These are phyloP conservation scores for Botrytis deweyae DNA, from an alignment of 2,329 filamentous ascomycete genomes.

Conservation along the genomic window DNA sequence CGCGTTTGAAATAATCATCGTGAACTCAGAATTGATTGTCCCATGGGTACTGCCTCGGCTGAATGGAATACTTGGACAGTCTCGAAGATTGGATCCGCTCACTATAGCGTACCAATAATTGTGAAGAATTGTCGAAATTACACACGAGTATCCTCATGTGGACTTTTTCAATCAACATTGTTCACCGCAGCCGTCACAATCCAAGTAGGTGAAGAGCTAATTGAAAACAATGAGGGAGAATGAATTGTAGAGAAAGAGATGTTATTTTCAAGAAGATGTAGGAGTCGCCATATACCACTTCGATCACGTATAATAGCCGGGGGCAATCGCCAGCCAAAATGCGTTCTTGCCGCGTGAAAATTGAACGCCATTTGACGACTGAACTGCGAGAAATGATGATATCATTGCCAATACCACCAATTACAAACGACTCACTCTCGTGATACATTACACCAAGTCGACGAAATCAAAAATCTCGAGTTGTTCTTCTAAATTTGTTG, in stretches of 20 bases:
- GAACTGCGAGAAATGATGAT: neutral
- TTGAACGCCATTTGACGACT: neutral
- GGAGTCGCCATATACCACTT: neutral
- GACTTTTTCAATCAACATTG: neutral
- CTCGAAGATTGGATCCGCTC: neutral
- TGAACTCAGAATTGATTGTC: neutral
- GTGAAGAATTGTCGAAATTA: neutral
- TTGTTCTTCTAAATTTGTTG: neutral
- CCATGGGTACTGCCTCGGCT: neutral
- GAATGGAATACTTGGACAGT: neutral
- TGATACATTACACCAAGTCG: neutral
- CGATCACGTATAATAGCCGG: neutral
- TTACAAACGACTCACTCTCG: neutral
- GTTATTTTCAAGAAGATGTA: neutral
- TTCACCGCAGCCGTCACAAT: neutral
- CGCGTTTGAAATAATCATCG: neutral
- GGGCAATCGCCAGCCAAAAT: neutral
- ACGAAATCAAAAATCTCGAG: neutral
- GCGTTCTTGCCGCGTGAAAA: constrained; percentile 3
- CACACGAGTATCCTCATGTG: neutral
- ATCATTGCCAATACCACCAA: neutral
- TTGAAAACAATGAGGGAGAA: too few species aligned
- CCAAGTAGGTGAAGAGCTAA: neutral
- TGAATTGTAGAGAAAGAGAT: neutral
- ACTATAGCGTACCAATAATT: neutral